Evolutionary conservation across 495 filamentous ascomycete genomes (phyloP).

Genomic region (Podospora anserina): DNA sequence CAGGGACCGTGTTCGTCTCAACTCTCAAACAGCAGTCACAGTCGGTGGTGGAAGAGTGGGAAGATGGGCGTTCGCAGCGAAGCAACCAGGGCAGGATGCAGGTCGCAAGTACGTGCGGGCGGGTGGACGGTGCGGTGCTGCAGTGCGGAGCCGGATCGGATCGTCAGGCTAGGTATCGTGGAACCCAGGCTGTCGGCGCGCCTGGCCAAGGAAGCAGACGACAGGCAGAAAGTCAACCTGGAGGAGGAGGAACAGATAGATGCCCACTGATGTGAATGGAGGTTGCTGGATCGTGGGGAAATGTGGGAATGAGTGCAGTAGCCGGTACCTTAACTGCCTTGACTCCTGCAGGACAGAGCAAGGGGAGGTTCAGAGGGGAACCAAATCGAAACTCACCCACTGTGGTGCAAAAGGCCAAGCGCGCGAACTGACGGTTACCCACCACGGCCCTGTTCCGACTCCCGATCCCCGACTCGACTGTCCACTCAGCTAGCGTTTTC

Average conservation of each 20-base stretch:
- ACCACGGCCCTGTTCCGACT: conserved; percentile 13
- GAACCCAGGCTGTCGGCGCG: not conserved
- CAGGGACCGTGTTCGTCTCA: conserved; percentile 2
- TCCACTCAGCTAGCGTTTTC: conserved; percentile 13
- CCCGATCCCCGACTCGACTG: conserved; percentile 7
- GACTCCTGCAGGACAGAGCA: conserved; percentile 5
- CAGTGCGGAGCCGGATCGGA: conserved; percentile 19
- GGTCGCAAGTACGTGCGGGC: conserved; percentile 1
- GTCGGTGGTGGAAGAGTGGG: not conserved
- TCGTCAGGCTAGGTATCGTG: conserved; percentile 8
- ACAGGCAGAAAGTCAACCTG: not conserved
- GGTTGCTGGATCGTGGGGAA: not conserved
- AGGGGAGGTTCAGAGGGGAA: conserved; percentile 17
- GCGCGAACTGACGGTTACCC: conserved; percentile 17
- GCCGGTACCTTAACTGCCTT: conserved; percentile 11
- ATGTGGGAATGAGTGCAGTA: not conserved
- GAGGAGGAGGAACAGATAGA: not conserved
- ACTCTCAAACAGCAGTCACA: not conserved
- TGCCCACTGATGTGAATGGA: not conserved
- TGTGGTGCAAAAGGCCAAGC: conserved; percentile 9
- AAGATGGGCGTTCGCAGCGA: not conserved
- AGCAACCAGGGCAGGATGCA: not conserved
- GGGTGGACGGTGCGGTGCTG: conserved; percentile 1
- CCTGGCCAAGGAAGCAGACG: not conserved
- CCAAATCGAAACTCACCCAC: conserved; percentile 13